phyloP scores from a whole-genome alignment of 495 filamentous ascomycete species.

The Penicillium verhagenii region DNA sequence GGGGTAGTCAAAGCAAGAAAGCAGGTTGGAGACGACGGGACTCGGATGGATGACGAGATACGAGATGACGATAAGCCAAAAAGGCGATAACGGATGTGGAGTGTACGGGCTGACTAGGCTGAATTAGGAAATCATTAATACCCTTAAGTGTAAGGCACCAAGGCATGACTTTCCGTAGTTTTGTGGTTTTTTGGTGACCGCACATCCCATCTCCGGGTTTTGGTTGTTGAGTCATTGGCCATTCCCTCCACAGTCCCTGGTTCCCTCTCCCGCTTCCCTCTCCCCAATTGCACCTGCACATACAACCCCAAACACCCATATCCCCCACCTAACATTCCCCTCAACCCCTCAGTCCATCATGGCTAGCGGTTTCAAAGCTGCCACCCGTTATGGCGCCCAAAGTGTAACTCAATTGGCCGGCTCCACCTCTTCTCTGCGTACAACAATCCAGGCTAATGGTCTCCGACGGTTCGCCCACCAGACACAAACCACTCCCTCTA shows the following conservation, averaged over 20 bases:
- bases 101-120: background rate
- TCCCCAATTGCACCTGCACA: slow-evolving; percentile 17
- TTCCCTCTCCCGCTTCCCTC: background rate
- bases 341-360: slow-evolving; percentile 25
- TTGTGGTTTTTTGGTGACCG: background rate
- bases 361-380: slow-evolving; percentile 51
- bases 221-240: slow-evolving; percentile 5
- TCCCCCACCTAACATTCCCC: slow-evolving; percentile 3
- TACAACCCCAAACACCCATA: background rate
- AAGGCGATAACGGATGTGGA: background rate
- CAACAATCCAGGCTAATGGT: slow-evolving; percentile 32
- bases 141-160: background rate
- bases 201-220: background rate
- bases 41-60: background rate
- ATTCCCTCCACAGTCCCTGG: slow-evolving; percentile 9
- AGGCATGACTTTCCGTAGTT: background rate
- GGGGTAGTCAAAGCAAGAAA: background rate
- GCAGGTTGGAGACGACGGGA: background rate
- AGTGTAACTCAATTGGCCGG: slow-evolving; percentile 35
- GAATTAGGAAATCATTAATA: background rate
- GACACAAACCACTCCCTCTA: slow-evolving; percentile 32
- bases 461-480: slow-evolving; percentile 40
- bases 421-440: slow-evolving; percentile 32
- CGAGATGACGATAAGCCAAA: slow-evolving; percentile 3
- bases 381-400: slow-evolving; percentile 46